A percentile compares a stretch with the other conserved stretches of the same genome.
Conservation (phyloP, 2,329 filamentous ascomycete genomes). For the Trichophyton schoenleinii region DNA sequence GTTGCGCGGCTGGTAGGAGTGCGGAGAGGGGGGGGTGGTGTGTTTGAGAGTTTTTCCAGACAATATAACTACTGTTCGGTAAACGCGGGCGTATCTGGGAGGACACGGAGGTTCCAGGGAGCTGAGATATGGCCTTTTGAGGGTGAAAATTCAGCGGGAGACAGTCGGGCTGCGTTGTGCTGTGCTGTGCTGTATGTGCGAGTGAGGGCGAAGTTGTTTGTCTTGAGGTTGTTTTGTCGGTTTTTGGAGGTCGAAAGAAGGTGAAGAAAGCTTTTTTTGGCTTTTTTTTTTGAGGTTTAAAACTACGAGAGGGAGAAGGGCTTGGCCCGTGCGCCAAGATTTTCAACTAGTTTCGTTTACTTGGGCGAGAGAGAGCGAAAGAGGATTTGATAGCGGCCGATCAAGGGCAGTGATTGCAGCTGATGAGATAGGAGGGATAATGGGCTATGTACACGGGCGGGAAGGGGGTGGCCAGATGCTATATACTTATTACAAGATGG, state of each 20-base stretch:
- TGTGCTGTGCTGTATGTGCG: not conserved
- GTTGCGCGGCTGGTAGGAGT: not conserved
- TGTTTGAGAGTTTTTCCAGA: not conserved
- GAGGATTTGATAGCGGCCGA: not conserved
- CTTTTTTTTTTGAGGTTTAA: no score
- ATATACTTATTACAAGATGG: not conserved
- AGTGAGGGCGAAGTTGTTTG: not conserved
- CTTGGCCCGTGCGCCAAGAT: slow-evolving; percentile 3
- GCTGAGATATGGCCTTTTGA: not conserved
- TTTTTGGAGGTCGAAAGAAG: not conserved
- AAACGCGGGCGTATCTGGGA: not conserved
- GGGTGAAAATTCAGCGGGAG: not conserved
- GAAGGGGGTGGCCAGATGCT: not conserved
- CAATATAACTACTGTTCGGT: not conserved
- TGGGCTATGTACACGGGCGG: not conserved
- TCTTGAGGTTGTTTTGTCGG: not conserved
- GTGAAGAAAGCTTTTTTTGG: not conserved
- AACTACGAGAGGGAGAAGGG: not conserved
- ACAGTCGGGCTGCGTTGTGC: no score
- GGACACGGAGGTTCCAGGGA: not conserved
- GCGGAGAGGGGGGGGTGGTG: not conserved
- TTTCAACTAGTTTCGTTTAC: no score
- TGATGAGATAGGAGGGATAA: not conserved
- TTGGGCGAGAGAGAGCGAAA: not conserved
- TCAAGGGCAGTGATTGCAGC: no score